A percentile compares a stretch with the other conserved stretches of the same genome.
phyloP scores from a whole-genome alignment of 306 rosid genomes.

The Quillaja saponaria region DNA sequence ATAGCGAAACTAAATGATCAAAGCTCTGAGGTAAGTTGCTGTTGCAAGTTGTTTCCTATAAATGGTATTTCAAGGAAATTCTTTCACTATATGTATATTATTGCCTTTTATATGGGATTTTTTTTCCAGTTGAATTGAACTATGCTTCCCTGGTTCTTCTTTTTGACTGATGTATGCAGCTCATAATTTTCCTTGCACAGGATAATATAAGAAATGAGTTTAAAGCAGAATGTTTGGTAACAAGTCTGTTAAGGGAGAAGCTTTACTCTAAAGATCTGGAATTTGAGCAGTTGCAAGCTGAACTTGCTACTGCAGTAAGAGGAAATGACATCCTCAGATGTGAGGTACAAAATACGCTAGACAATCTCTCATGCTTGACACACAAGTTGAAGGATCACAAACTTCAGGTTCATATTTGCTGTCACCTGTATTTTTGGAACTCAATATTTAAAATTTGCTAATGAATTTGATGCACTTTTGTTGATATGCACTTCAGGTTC shows the following conservation, averaged over 20 bases:
- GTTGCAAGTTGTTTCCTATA: slow-evolving; percentile 11
- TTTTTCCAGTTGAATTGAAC: slow-evolving; percentile 6
- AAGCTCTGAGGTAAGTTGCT: slow-evolving; percentile 61
- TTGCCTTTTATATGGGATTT: slow-evolving; percentile 7
- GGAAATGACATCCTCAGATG: slow-evolving; percentile 77
- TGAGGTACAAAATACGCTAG: slow-evolving; percentile 77
- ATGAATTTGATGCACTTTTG: background rate
- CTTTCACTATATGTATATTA: background rate
- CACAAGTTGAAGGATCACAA: slow-evolving; percentile 81
- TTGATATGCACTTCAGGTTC: background rate
- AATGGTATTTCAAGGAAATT: slow-evolving; percentile 13
- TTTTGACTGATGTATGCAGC: background rate
- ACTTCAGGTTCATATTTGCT: slow-evolving; percentile 63
- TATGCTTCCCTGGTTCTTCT: slow-evolving; percentile 1
- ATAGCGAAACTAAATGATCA: slow-evolving; percentile 49
- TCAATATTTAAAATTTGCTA: slow-evolving; percentile 20
- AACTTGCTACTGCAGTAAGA: slow-evolving; percentile 87
- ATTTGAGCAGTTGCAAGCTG: slow-evolving; percentile 89
- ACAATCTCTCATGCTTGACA: slow-evolving; percentile 60
- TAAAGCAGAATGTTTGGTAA: slow-evolving; percentile 74
- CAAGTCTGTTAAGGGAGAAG: slow-evolving; percentile 78
- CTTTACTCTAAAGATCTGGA: slow-evolving; percentile 78
- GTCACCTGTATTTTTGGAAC: slow-evolving; percentile 15
- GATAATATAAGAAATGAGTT: slow-evolving; percentile 64
- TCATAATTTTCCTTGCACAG: slow-evolving; percentile 38